Evolutionary conservation across 176 grass and related monocot genomes (phyloP).

Genomic region (Oropetium thomaeum): DNA sequence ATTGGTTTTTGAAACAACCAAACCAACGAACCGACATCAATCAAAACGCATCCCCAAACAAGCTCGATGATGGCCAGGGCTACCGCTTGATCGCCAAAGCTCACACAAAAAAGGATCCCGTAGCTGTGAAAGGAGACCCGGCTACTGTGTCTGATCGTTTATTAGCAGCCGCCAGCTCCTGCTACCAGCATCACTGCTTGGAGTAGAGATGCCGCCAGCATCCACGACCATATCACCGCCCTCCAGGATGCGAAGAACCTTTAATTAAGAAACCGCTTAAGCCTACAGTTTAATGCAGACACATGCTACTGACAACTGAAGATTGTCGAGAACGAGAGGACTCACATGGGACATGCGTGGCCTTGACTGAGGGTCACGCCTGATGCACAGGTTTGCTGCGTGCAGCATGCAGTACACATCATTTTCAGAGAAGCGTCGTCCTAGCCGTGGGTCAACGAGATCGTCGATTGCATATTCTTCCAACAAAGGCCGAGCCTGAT

Average conservation of each 20-base stretch:
- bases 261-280: no score
- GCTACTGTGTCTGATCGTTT: constrained; percentile 32
- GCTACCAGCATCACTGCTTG: constrained; percentile 57
- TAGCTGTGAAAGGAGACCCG: no score
- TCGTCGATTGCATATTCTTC: constrained; percentile 54
- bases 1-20: no score
- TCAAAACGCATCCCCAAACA: no score
- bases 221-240: constrained; percentile 70
- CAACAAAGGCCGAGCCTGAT: constrained; percentile 75
- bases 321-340: neutral
- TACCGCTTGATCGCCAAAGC: no score
- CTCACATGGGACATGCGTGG: constrained; percentile 82
- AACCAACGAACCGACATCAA: no score
- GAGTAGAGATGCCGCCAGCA: constrained; percentile 47
- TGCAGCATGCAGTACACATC: constrained; percentile 89
- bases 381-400: constrained; percentile 81
- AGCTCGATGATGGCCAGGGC: no score
- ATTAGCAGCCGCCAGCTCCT: constrained; percentile 52
- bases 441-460: constrained; percentile 67
- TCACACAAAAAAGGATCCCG: no score
- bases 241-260: constrained; percentile 93
- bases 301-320: neutral
- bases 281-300: no score
- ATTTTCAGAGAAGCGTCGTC: constrained; percentile 46
- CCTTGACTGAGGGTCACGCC: constrained; percentile 66